Evolutionary conservation across 2,329 filamentous ascomycete genomes (phyloP).

Genomic region (Tolypocladium capitatum): DNA sequence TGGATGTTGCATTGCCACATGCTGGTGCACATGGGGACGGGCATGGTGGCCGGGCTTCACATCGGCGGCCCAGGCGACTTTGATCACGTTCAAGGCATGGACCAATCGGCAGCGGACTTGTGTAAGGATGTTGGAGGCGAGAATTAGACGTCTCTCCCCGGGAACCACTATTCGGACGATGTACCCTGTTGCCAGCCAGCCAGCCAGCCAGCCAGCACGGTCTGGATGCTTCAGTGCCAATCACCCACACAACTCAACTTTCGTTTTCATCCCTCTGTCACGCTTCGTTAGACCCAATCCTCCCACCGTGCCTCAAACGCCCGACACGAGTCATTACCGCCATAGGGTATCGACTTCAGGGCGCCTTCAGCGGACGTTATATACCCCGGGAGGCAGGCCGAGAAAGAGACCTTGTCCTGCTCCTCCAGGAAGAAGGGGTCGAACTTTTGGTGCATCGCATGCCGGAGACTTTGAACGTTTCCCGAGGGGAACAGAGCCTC

Average conservation of each 20-base stretch:
- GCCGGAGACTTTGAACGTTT: conserved; percentile 33
- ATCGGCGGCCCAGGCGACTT: conserved; percentile 8
- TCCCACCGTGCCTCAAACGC: background rate
- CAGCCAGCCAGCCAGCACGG: too few species aligned
- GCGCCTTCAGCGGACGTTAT: conserved; percentile 12
- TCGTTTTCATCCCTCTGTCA: too few species aligned
- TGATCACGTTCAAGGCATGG: conserved; percentile 6
- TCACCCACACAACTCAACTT: too few species aligned
- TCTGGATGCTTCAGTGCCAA: background rate
- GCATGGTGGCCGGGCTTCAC: conserved; percentile 14
- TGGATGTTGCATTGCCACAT: conserved; percentile 18
- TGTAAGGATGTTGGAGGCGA: conserved; percentile 1
- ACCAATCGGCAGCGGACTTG: conserved; percentile 5
- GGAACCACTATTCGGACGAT: background rate
- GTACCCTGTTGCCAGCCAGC: background rate
- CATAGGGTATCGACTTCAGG: background rate
- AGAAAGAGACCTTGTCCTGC: conserved; percentile 34
- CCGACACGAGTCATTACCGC: background rate
- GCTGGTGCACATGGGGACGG: conserved; percentile 13
- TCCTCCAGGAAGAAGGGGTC: conserved; percentile 36
- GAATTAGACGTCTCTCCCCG: too few species aligned
- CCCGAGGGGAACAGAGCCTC: conserved; percentile 38
- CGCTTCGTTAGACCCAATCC: background rate
- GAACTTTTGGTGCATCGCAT: conserved; percentile 33
- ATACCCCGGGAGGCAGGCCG: conserved; percentile 42